Conservation (phyloP, 73 alveolate species). For the Paramecium bursaria region DNA sequence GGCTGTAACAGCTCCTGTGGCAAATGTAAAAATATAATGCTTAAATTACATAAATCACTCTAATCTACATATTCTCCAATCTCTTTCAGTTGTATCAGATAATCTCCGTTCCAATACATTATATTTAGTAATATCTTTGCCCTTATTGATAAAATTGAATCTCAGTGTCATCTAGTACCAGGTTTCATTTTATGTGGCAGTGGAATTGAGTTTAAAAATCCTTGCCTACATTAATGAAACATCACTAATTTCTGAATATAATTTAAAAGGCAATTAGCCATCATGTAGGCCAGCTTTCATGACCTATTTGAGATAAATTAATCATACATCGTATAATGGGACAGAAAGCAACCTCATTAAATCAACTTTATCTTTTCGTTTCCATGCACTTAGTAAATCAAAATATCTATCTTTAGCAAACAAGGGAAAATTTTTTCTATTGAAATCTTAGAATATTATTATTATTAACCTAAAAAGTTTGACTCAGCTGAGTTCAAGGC, state of each 20-base stretch:
- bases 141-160: slow-evolving; percentile 33
- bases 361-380: slow-evolving; percentile 67
- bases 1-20: no score
- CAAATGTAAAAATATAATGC: no score
- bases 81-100: slow-evolving; percentile 61
- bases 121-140: slow-evolving; percentile 65
- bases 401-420: slow-evolving; percentile 69
- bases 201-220: slow-evolving; percentile 19
- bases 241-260: slow-evolving; percentile 63
- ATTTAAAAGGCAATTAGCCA: slow-evolving; percentile 60
- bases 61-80: slow-evolving; percentile 67
- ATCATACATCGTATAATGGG: slow-evolving; percentile 61
- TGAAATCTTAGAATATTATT: slow-evolving; percentile 55
- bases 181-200: slow-evolving; percentile 31
- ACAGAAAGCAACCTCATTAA: slow-evolving; percentile 63
- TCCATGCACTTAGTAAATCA: slow-evolving; percentile 54
- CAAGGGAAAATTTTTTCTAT: slow-evolving; percentile 43
- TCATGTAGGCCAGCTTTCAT: slow-evolving; percentile 44
- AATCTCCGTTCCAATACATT: slow-evolving; percentile 68
- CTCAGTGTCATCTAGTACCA: slow-evolving; percentile 66
- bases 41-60: slow-evolving; percentile 33
- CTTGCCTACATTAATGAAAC: slow-evolving; percentile 60
- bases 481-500: slow-evolving; percentile 63
- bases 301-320: neutral
- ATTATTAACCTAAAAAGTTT: slow-evolving; percentile 18